Base-by-base conservation (phyloP, 805 yeast species). In the Candida maesae region DNA sequence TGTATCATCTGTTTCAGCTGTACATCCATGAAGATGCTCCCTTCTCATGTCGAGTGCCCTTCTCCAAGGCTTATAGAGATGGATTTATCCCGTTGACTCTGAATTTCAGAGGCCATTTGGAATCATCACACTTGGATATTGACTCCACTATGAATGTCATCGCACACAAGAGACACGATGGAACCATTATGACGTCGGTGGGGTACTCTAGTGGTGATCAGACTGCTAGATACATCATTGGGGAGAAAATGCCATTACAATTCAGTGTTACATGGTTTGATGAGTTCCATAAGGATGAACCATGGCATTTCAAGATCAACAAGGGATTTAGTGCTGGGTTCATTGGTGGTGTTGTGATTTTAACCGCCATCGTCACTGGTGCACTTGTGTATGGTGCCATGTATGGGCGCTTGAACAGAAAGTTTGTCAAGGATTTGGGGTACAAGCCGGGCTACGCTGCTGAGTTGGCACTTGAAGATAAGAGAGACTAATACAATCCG, bases 1-100 rank as follows among this genome's bases (percentile, higher is more conserved):
- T 78, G 30, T 84, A 74, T 56, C 93, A 84, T 55, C 58, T 84
- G 44, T 81, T 84, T 59, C 91, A 84, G 63, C 65, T 84, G 35
- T 84, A 84, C 56, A 65, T 84, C 32, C 93, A 84, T 59, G 83
- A 84, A 56, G 93, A 84, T 57, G 79, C 74, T 8, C 93, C 93
- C 21, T 77, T 79, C 55, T 73, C 84, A 35, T 84, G 93, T 59
- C 66, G 82, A 41, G 50, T 81, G 9, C 83, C 84, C 4, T 59
- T 76, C 43, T 63, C 73, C 15, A 44, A 38, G 28, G 38, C 54
- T 1, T 24, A 64, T 64, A 27, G 63, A 31, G 65, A 71, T 26
- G 70, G 49, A 2, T 49, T 32, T n/a, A 63, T 82, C 11, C 90
- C 91, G 5, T 60, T 83, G 41, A 72, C 78, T 6, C 69, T 84